These are phyloP conservation scores for Cryptococcus jaspeensis DNA, from an alignment of 1,284 basidiomycete genomes.

Conservation along the genomic window DNA sequence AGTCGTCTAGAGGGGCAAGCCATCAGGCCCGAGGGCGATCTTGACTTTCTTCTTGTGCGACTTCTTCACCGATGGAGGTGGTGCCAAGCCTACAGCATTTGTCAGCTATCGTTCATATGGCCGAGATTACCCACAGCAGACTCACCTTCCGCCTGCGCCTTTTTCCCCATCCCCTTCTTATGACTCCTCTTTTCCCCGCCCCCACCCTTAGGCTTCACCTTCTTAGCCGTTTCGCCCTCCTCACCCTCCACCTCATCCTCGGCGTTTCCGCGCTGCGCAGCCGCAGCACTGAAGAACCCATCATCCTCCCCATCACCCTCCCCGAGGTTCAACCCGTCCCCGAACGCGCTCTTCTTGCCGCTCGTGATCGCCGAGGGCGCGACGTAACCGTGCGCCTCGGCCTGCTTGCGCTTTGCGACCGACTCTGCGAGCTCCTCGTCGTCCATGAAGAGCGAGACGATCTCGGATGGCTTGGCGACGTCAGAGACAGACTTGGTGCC, in stretches of 20 bases:
- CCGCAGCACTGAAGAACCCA: slow-evolving; percentile 39
- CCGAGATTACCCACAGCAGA: background rate
- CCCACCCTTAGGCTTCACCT: background rate
- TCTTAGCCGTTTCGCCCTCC: slow-evolving; percentile 6
- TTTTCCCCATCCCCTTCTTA: background rate
- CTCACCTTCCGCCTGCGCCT: slow-evolving; percentile 22
- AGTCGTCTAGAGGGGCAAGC: slow-evolving; percentile 34
- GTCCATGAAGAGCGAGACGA: slow-evolving; percentile 91
- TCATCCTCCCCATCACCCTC: slow-evolving; percentile 46
- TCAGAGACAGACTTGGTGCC: slow-evolving; percentile 93
- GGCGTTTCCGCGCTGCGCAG: slow-evolving; percentile 24
- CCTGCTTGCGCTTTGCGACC: slow-evolving; percentile 50
- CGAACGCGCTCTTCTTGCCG: slow-evolving; percentile 26
- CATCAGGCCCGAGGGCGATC: slow-evolving; percentile 45
- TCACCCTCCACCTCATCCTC: slow-evolving; percentile 36
- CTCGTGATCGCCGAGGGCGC: slow-evolving; percentile 17
- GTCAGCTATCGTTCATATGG: no score
- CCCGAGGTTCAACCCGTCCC: slow-evolving; percentile 33
- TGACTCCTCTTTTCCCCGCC: slow-evolving; percentile 17
- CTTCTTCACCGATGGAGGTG: slow-evolving; percentile 16
- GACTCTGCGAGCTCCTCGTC: slow-evolving; percentile 64
- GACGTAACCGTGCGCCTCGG: slow-evolving; percentile 49
- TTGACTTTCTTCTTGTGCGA: slow-evolving; percentile 45
- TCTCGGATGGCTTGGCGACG: slow-evolving; percentile 92
- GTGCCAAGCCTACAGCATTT: background rate